phyloP scores from a whole-genome alignment of 148 eudicot species.

The Diospyros lotus region DNA sequence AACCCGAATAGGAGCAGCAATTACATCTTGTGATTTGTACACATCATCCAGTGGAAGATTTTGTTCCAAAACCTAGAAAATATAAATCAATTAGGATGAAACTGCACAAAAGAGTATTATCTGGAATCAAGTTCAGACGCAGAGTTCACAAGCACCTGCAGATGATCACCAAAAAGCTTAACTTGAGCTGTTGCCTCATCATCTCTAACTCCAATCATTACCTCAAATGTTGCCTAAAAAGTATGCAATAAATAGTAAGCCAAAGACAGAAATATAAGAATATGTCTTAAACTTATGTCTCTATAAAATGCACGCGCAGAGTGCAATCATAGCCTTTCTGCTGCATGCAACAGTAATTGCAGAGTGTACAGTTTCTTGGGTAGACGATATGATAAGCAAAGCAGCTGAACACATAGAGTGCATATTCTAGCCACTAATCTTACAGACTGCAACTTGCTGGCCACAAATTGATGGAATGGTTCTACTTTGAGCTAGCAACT shows the following conservation, averaged over 20 bases:
- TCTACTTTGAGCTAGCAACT: no score
- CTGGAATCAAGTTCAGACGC: not conserved
- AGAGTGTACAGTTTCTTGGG: no score
- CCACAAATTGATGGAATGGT: no score
- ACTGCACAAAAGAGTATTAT: not conserved
- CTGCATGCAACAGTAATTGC: no score
- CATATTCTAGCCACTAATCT: no score
- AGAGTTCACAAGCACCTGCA: constrained; percentile 44
- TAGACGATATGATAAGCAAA: not conserved
- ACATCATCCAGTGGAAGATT: constrained; percentile 86
- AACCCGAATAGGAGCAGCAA: constrained; percentile 93
- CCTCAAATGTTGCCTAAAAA: constrained; percentile 89
- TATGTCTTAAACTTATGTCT: not conserved
- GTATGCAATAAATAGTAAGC: constrained; percentile 2
- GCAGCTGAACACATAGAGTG: not conserved
- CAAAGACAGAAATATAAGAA: not conserved
- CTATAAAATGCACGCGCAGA: no score
- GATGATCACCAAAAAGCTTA: constrained; percentile 78
- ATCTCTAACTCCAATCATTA: constrained; percentile 84
- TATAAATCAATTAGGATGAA: constrained; percentile 2
- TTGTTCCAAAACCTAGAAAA: constrained; percentile 72
- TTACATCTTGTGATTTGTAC: constrained; percentile 75
- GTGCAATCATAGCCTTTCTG: no score
- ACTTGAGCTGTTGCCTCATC: constrained; percentile 79
- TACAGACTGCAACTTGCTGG: no score